Conservation (phyloP, 2,329 filamentous ascomycete genomes). For the Fonsecaea nubica region DNA sequence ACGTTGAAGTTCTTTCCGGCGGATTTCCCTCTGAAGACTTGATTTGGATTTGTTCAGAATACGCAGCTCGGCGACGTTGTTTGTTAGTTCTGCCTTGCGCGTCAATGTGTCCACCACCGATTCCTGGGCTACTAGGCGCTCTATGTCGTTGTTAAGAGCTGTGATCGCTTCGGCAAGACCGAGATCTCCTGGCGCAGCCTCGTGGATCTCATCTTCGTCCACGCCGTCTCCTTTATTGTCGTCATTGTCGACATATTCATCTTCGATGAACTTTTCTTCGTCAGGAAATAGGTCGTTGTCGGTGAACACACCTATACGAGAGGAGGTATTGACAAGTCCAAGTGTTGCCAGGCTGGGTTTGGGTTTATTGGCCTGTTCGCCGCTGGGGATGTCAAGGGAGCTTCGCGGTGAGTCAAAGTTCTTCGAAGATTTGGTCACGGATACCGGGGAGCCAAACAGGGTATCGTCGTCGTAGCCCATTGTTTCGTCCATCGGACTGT, state of each 20-base stretch:
- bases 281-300: slow-evolving; percentile 91
- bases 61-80: slow-evolving; percentile 90
- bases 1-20: slow-evolving; percentile 90
- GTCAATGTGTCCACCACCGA: slow-evolving; percentile 89
- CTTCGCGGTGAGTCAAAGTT: slow-evolving; percentile 68
- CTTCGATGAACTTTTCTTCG: slow-evolving; percentile 81
- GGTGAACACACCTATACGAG: slow-evolving; percentile 88
- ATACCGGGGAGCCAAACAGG: slow-evolving; percentile 49
- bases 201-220: slow-evolving; percentile 82
- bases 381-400: slow-evolving; percentile 64
- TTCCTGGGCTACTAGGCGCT: slow-evolving; percentile 85
- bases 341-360: slow-evolving; percentile 91
- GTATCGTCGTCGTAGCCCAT: slow-evolving; percentile 47
- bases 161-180: slow-evolving; percentile 92
- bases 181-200: slow-evolving; percentile 92
- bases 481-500: slow-evolving; percentile 62
- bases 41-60: slow-evolving; percentile 93
- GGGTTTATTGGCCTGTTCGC: slow-evolving; percentile 58
- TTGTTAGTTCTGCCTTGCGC: slow-evolving; percentile 93
- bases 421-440: slow-evolving; percentile 59
- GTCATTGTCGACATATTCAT: slow-evolving; percentile 79
- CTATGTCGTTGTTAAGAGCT: slow-evolving; percentile 85
- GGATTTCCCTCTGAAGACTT: slow-evolving; percentile 88
- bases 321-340: slow-evolving; percentile 85
- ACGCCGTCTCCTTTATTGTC: slow-evolving; percentile 61